phyloP scores from a whole-genome alignment of 148 eudicot genomes.

The Vaccinium myrtillus region DNA sequence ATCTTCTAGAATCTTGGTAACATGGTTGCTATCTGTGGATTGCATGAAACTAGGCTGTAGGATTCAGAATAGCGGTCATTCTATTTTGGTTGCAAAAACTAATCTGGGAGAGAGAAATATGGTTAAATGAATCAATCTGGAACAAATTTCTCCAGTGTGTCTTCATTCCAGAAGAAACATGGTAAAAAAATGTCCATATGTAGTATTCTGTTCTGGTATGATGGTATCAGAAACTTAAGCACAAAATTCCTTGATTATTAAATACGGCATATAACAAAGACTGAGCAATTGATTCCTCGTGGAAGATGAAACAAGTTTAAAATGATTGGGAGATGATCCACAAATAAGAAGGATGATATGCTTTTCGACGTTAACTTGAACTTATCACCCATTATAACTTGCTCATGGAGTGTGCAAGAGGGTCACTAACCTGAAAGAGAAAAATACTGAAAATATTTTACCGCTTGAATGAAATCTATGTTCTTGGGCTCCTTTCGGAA shows the following conservation, averaged over 20 bases:
- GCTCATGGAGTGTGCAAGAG: not conserved
- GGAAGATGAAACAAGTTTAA: not conserved
- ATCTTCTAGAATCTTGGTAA: slow-evolving; percentile 1
- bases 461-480: not conserved
- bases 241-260: not conserved
- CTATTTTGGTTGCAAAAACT: not conserved
- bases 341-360: not conserved
- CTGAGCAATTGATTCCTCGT: not conserved
- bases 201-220: not conserved
- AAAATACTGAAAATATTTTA: not conserved
- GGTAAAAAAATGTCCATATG: not conserved
- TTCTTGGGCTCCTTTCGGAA: not conserved
- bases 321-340: not conserved
- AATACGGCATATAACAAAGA: not conserved
- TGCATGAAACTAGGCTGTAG: not conserved
- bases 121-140: not conserved
- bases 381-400: not conserved
- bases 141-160: not conserved
- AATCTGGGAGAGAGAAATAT: not conserved
- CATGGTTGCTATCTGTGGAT: not conserved
- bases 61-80: slow-evolving; percentile 4
- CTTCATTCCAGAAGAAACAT: not conserved
- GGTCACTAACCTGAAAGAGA: not conserved
- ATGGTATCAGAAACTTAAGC: not conserved
- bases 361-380: not conserved